A percentile compares a stretch with the other conserved stretches of the same genome.
These are phyloP conservation scores for Polysphondylium violaceum DNA, from an alignment of 78 protist genomes.

Conservation along the genomic window DNA sequence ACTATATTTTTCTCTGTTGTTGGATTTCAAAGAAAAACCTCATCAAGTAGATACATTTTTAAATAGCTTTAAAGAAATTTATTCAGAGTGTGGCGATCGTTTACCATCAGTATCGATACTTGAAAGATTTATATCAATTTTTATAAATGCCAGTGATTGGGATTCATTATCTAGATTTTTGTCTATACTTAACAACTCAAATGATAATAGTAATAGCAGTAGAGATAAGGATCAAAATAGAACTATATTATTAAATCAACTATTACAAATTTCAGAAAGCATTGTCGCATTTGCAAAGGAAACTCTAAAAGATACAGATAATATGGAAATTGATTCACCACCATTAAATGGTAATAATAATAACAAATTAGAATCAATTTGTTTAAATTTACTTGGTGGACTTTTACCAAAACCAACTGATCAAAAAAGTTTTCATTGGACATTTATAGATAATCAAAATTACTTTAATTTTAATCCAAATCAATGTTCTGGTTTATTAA, in stretches of 20 bases:
- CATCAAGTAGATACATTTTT: no score
- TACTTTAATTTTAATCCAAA: neutral
- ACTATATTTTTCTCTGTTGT: no score
- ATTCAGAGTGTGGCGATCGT: no score
- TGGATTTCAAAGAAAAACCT: no score
- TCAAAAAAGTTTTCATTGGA: conserved; percentile 40
- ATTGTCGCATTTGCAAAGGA: neutral
- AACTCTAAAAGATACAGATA: neutral
- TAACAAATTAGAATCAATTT: neutral
- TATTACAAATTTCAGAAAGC: conserved; percentile 1
- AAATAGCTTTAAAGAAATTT: no score
- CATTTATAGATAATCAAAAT: neutral
- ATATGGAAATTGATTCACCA: no score
- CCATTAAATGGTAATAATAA: neutral
- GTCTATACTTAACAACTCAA: no score
- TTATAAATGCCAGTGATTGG: conserved; percentile 1
- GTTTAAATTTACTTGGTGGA: neutral
- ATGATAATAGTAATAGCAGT: no score
- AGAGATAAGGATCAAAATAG: no score
- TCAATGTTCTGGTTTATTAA: conserved; percentile 19
- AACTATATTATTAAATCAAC: no score
- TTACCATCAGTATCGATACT: conserved; percentile 7
- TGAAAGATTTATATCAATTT: conserved; percentile 4
- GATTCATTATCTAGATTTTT: no score
- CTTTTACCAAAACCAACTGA: conserved; percentile 9